These are phyloP conservation scores for Suillus cothurnatus DNA, from an alignment of 768 basidiomycete species.

Conservation along the genomic window DNA sequence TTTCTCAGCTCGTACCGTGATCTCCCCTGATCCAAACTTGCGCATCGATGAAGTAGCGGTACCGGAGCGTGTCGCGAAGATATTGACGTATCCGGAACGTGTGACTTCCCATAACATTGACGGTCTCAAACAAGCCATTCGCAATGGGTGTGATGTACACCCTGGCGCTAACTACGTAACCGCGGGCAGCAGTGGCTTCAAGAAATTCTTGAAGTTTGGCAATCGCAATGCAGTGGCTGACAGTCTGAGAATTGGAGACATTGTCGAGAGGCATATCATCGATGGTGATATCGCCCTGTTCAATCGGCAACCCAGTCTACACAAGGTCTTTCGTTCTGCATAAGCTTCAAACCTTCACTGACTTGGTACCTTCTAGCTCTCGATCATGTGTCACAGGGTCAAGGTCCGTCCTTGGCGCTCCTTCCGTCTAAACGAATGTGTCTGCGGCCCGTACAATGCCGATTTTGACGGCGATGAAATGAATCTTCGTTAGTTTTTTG, in stretches of 20 bases:
- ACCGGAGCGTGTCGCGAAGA: constrained; percentile 91
- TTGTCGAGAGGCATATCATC: constrained; percentile 91
- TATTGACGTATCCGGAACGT: constrained; percentile 94
- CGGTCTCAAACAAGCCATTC: constrained; percentile 68
- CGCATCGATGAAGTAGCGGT: constrained; percentile 98
- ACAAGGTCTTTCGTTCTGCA: constrained; percentile 60
- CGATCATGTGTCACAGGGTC: constrained; percentile 98
- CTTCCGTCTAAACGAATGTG: constrained; percentile 97
- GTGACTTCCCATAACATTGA: constrained; percentile 92
- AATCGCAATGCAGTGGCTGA: constrained; percentile 82
- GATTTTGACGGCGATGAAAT: constrained; percentile 99
- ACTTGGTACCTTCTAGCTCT: constrained; percentile 56
- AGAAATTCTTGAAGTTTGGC: constrained; percentile 90
- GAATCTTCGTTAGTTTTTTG: constrained; percentile 81
- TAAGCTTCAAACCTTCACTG: neutral
- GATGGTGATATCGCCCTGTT: constrained; percentile 98
- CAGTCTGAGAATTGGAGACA: constrained; percentile 81
- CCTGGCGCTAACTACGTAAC: constrained; percentile 97
- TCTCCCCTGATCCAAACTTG: constrained; percentile 98
- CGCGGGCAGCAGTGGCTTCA: constrained; percentile 72
- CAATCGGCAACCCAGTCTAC: constrained; percentile 98
- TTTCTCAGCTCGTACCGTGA: constrained; percentile 97
- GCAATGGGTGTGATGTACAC: constrained; percentile 88
- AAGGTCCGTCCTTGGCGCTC: constrained; percentile 98
- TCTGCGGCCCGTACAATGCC: constrained; percentile 98